Percentiles rank a stretch among this genome's conserved stretches.
phyloP scores from a whole-genome alignment of 2,329 filamentous ascomycete species.

The Alternaria infectoria region DNA sequence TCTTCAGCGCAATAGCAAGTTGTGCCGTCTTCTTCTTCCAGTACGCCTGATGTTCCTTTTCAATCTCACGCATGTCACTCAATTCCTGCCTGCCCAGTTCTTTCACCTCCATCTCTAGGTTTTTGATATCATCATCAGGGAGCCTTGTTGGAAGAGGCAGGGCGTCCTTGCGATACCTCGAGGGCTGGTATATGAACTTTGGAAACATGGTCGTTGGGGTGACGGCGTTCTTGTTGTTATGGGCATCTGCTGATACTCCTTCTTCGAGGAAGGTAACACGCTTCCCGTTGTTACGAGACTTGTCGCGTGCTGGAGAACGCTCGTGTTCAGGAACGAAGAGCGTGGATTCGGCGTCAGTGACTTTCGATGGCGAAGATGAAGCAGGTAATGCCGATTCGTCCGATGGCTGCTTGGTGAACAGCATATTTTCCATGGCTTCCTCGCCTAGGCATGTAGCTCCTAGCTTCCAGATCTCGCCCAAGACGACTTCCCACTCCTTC shows the following conservation, averaged over 20 bases:
- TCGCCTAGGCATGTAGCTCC: constrained; percentile 33
- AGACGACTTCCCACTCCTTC: constrained; percentile 32
- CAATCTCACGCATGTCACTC: constrained; percentile 24
- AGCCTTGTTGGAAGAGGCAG: constrained; percentile 14
- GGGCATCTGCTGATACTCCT: background rate
- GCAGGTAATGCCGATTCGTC: background rate
- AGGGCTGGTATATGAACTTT: constrained; percentile 24
- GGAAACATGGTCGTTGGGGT: constrained; percentile 12
- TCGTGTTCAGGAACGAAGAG: constrained; percentile 28
- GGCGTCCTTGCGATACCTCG: constrained; percentile 7
- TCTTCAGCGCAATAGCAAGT: constrained; percentile 17
- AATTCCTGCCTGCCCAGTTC: constrained; percentile 29
- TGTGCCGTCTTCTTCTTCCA: constrained; percentile 34
- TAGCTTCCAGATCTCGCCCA: constrained; percentile 41
- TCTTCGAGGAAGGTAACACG: constrained; percentile 29
- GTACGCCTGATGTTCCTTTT: constrained; percentile 30
- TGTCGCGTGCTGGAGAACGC: background rate
- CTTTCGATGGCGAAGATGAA: constrained; percentile 1
- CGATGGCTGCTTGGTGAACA: constrained; percentile 16
- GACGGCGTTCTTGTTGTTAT: background rate
- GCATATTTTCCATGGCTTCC: constrained; percentile 22
- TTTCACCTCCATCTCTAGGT: constrained; percentile 21
- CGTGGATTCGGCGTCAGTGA: constrained; percentile 11
- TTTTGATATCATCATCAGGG: constrained; percentile 15
- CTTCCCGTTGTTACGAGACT: constrained; percentile 19